A percentile compares a stretch with the other conserved stretches of the same genome.
Conservation (phyloP, 306 rosid genomes). For the Gynostemma pentaphyllum region DNA sequence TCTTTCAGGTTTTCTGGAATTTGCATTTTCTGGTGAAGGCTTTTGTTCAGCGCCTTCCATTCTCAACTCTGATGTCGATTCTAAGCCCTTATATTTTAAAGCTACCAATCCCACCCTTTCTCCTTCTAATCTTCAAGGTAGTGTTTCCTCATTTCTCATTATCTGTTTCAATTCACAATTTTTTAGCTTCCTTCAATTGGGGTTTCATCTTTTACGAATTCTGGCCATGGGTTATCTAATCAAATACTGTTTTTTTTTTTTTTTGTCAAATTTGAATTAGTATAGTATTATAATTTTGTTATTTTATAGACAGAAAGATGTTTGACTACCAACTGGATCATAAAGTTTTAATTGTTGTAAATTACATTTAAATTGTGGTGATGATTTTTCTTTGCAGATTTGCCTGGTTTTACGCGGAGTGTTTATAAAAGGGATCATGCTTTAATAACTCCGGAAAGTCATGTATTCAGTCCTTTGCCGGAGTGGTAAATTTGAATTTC, state of each 20-base stretch:
- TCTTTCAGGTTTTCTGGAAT: conserved; percentile 39
- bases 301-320: no score
- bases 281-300: no score
- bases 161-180: no score
- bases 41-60: conserved; percentile 65
- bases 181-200: no score
- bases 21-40: conserved; percentile 38
- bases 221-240: no score
- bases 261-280: no score
- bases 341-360: no score
- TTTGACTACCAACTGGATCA: no score
- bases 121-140: conserved; percentile 74
- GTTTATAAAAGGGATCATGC: conserved; percentile 78
- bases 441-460: conserved; percentile 83
- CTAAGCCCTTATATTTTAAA: conserved; percentile 55
- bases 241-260: no score
- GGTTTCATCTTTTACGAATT: no score
- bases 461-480: conserved; percentile 76
- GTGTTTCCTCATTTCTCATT: no score
- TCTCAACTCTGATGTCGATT: conserved; percentile 19
- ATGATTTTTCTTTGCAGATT: conserved; percentile 37
- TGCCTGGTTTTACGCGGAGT: conserved; percentile 97
- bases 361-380: not conserved
- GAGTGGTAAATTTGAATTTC: conserved; percentile 47
- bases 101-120: conserved; percentile 58